Conservation (phyloP, 257 asterid species). For the Solanum pennellii region DNA sequence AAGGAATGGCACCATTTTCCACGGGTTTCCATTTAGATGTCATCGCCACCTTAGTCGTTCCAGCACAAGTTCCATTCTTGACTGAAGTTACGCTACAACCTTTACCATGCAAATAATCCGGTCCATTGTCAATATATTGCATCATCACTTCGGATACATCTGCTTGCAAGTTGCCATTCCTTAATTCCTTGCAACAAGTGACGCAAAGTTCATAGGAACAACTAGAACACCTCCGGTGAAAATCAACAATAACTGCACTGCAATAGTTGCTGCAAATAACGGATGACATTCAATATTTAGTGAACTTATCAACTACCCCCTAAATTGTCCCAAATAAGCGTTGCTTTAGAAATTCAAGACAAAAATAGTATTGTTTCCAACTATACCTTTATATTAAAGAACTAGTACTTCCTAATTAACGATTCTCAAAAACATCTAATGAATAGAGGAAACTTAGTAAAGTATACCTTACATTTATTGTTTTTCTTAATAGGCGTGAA, state of each 20-base stretch:
- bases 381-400: not conserved
- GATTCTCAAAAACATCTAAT: not conserved
- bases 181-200: slow-evolving; percentile 66
- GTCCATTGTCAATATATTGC: slow-evolving; percentile 14
- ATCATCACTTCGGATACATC: slow-evolving; percentile 14
- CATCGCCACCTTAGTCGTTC: not conserved
- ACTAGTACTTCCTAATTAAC: not conserved
- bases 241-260: slow-evolving; percentile 57
- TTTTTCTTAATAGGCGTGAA: not conserved
- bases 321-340: not conserved
- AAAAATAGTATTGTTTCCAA: not conserved
- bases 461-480: not conserved
- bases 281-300: not conserved
- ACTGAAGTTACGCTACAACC: not conserved
- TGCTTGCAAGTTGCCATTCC: slow-evolving; percentile 41
- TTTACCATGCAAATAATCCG: slow-evolving; percentile 40
- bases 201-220: slow-evolving; percentile 81
- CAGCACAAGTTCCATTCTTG: not conserved
- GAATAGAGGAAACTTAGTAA: not conserved
- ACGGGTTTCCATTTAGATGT: slow-evolving; percentile 29
- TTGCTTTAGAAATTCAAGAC: not conserved
- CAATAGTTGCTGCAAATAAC: slow-evolving; percentile 62
- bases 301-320: not conserved
- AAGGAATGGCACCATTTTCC: slow-evolving; percentile 43
- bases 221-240: slow-evolving; percentile 57